These are phyloP conservation scores for Gaultheria prostrata DNA, from an alignment of 148 eudicot genomes.

Conservation along the genomic window DNA sequence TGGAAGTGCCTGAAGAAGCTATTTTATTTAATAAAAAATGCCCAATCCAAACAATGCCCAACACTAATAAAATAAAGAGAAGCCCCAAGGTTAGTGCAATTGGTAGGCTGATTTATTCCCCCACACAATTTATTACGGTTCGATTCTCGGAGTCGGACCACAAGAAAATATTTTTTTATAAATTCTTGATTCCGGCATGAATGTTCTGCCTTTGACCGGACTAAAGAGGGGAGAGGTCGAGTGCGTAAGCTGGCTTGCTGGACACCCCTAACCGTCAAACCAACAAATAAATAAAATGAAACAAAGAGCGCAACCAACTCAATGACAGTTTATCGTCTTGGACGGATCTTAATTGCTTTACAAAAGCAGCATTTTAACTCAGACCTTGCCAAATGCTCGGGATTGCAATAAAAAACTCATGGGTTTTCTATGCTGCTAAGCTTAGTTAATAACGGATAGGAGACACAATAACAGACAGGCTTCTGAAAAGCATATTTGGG, in stretches of 20 bases:
- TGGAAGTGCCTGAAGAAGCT: background rate
- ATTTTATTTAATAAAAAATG: background rate
- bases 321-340: too few species aligned
- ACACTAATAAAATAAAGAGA: background rate
- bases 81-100: background rate
- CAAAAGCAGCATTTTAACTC: background rate
- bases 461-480: background rate
- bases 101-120: too few species aligned
- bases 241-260: too few species aligned
- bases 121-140: too few species aligned
- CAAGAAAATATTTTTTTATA: too few species aligned
- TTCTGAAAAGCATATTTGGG: background rate
- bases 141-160: too few species aligned
- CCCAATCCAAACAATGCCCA: background rate
- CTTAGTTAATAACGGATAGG: background rate
- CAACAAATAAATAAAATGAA: too few species aligned
- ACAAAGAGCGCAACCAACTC: background rate
- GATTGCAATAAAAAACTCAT: background rate
- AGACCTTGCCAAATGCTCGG: background rate
- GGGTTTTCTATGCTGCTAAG: background rate
- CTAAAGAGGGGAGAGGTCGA: too few species aligned
- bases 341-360: background rate
- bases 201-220: too few species aligned
- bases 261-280: too few species aligned
- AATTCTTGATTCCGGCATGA: too few species aligned